Percentiles rank a stretch among this genome's conserved stretches.
These are phyloP conservation scores for Castanea sativa DNA, from an alignment of 306 rosid species.

Conservation along the genomic window DNA sequence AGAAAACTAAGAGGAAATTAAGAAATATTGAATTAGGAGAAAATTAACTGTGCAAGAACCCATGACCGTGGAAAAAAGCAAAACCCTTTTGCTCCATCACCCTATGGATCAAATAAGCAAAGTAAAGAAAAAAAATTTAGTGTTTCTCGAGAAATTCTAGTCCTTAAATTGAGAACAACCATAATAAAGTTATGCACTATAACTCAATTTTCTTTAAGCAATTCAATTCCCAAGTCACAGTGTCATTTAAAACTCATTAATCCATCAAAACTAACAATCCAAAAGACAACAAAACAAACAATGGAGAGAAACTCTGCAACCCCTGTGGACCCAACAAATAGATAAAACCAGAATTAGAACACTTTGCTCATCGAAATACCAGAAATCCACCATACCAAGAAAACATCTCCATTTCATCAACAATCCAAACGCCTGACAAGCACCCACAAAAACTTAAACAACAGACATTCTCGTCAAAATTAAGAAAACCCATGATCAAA, in stretches of 20 bases:
- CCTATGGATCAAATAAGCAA: too few relatives aligned
- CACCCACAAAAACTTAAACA: neutral
- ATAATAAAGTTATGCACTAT: neutral
- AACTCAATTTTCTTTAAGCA: neutral
- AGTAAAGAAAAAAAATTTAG: too few relatives aligned
- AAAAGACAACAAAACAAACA: neutral
- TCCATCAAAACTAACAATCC: neutral
- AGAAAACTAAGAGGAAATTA: too few relatives aligned
- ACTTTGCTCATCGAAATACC: too few relatives aligned
- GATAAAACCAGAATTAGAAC: neutral
- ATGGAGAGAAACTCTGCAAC: neutral
- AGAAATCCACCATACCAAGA: neutral
- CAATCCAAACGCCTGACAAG: neutral
- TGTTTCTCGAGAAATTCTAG: too few relatives aligned
- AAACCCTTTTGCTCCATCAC: too few relatives aligned
- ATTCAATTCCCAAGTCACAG: neutral
- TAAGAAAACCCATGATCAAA: neutral
- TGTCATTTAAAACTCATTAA: neutral
- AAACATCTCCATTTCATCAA: neutral
- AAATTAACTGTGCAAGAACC: too few relatives aligned
- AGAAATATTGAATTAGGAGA: conserved; percentile 5
- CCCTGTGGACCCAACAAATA: neutral
- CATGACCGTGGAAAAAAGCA: too few relatives aligned
- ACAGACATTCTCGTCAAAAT: neutral
- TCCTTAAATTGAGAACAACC: neutral